These are phyloP conservation scores for Aphanomyces astaci DNA, from an alignment of 352 stramenopile species.

Conservation along the genomic window DNA sequence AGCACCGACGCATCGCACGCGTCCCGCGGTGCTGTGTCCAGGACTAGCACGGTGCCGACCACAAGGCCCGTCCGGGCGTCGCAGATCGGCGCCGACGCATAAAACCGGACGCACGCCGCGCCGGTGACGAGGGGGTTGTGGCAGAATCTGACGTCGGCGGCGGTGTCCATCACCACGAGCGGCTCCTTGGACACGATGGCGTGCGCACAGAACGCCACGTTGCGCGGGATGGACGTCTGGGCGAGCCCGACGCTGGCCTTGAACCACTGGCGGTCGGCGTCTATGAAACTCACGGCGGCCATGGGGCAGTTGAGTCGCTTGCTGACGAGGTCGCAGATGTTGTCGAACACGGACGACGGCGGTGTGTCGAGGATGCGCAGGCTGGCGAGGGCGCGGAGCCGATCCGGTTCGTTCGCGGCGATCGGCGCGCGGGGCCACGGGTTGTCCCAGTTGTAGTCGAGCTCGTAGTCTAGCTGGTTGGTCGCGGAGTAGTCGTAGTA, in stretches of 20 bases:
- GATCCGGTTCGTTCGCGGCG: background rate
- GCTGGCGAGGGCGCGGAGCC: background rate
- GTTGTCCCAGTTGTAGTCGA: slow-evolving; percentile 23
- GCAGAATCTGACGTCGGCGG: slow-evolving; percentile 8
- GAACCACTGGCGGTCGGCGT: slow-evolving; percentile 21
- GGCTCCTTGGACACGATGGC: slow-evolving; percentile 23
- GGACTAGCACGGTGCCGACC: slow-evolving; percentile 23
- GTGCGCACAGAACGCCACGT: slow-evolving; percentile 21
- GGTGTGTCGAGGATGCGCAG: slow-evolving; percentile 22
- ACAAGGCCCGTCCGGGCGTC: slow-evolving; percentile 10
- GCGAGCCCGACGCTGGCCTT: slow-evolving; percentile 21
- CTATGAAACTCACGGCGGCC: slow-evolving; percentile 21
- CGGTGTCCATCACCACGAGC: slow-evolving; percentile 16
- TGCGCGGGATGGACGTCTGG: slow-evolving; percentile 20
- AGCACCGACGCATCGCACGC: slow-evolving; percentile 19
- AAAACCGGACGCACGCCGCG: slow-evolving; percentile 16
- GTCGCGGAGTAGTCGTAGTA: background rate
- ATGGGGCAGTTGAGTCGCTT: slow-evolving; percentile 20
- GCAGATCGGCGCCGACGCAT: slow-evolving; percentile 19
- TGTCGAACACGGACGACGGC: slow-evolving; percentile 17
- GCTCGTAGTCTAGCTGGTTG: slow-evolving; percentile 16
- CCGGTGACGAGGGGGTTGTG: slow-evolving; percentile 20
- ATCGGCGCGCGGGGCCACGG: slow-evolving; percentile 19
- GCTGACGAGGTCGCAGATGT: slow-evolving; percentile 18
- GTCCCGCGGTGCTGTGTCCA: slow-evolving; percentile 8